Evolutionary conservation across 306 rosid genomes (phyloP).

Genomic region (Castanea mollissima): DNA sequence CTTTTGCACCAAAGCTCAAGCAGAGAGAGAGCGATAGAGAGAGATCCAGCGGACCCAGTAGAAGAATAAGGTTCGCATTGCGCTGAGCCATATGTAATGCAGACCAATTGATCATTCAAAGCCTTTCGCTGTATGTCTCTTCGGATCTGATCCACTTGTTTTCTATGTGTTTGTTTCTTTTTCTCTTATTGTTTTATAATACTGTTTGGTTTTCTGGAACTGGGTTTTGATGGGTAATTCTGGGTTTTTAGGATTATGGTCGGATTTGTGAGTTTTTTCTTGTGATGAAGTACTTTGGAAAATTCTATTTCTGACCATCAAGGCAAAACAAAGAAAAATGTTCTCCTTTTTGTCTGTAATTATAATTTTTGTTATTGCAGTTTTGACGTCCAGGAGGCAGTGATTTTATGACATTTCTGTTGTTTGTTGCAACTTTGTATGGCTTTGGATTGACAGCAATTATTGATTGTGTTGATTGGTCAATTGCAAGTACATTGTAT

Average conservation of each 20-base stretch:
- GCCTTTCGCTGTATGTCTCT: conserved; percentile 15
- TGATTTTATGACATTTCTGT: not conserved
- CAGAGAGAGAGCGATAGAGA: conserved; percentile 18
- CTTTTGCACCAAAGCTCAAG: conserved; percentile 32
- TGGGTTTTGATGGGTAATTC: conserved; percentile 10
- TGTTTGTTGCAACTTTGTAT: not conserved
- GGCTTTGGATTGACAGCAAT: not conserved
- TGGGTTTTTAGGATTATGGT: not conserved
- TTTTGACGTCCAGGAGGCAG: not conserved
- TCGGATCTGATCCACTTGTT: conserved; percentile 37
- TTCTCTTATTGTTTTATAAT: not conserved
- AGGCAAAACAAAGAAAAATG: not conserved
- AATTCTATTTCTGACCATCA: not conserved
- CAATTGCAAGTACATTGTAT: not conserved
- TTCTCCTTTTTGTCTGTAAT: not conserved
- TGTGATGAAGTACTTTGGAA: not conserved
- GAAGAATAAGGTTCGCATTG: conserved; percentile 33
- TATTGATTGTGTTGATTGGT: not conserved
- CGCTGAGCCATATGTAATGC: conserved; percentile 1
- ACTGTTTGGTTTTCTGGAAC: conserved; percentile 10
- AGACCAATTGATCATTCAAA: not conserved
- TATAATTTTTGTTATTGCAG: not conserved
- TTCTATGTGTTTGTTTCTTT: conserved; percentile 4
- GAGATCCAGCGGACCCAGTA: conserved; percentile 49
- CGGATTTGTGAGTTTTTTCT: conserved; percentile 11